Conservation (phyloP, 2,329 filamentous ascomycete species). For the Coleophoma crateriformis region DNA sequence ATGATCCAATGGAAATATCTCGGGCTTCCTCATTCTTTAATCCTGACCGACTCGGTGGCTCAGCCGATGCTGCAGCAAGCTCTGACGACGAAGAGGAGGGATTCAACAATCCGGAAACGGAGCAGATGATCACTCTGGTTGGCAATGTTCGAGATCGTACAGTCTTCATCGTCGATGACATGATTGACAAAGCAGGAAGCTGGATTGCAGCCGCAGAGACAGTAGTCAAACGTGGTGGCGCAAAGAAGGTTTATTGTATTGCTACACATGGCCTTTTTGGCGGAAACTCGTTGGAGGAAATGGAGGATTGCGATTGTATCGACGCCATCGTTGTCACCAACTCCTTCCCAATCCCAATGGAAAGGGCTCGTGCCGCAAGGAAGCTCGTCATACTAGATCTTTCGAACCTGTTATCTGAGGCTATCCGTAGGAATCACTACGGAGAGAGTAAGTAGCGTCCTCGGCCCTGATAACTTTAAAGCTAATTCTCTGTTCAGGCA, state of each 20-base stretch:
- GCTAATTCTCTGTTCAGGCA: conserved; percentile 8
- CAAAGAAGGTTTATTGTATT: conserved; percentile 95
- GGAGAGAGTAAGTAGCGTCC: conserved; percentile 51
- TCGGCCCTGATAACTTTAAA: neutral
- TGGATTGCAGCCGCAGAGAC: conserved; percentile 98
- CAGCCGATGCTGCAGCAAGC: conserved; percentile 73
- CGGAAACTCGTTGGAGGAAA: conserved; percentile 79
- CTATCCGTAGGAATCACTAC: conserved; percentile 93
- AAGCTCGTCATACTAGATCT: conserved; percentile 90
- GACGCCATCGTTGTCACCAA: conserved; percentile 94
- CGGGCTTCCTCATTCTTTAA: conserved; percentile 77
- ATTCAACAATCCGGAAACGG: conserved; percentile 72
- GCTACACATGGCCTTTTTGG: conserved; percentile 95
- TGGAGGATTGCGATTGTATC: conserved; percentile 90
- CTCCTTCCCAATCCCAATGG: conserved; percentile 83
- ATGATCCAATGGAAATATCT: conserved; percentile 78
- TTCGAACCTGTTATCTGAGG: conserved; percentile 81
- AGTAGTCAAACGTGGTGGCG: conserved; percentile 82
- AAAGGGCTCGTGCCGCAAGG: conserved; percentile 62
- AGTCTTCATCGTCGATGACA: conserved; percentile 95
- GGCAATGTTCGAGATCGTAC: conserved; percentile 84
- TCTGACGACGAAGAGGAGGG: conserved; percentile 92
- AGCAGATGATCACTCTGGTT: conserved; percentile 96
- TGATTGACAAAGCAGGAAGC: conserved; percentile 95
- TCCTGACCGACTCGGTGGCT: conserved; percentile 68